phyloP scores from a whole-genome alignment of 176 grass and related monocot species.

The Rhynchospora tenuis region DNA sequence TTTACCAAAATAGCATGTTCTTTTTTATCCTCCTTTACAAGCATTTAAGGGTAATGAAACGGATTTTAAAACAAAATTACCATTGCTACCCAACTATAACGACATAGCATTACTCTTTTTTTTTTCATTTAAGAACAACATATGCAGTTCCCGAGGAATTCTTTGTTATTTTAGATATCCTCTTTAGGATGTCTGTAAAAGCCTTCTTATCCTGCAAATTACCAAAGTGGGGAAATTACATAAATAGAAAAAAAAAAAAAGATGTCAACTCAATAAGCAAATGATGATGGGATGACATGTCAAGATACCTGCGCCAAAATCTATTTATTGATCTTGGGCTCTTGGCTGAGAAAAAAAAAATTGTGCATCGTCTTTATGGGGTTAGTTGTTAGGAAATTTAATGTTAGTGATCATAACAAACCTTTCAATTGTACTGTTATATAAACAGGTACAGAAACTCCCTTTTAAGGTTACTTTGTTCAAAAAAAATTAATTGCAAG shows the following conservation, averaged over 20 bases:
- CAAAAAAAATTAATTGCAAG: neutral
- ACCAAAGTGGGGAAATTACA: neutral
- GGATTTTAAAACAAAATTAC: neutral
- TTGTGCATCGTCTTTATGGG: too few species aligned
- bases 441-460: too few species aligned
- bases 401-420: too few species aligned
- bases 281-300: neutral
- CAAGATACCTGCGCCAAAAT: neutral
- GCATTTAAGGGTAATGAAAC: neutral
- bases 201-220: conserved; percentile 45
- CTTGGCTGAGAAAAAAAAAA: neutral
- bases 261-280: neutral
- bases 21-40: too few species aligned
- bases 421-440: too few species aligned
- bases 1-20: neutral
- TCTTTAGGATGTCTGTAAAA: conserved; percentile 33
- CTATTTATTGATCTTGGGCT: neutral
- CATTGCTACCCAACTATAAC: neutral
- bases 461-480: too few species aligned
- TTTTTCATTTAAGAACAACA: conserved; percentile 30
- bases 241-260: neutral
- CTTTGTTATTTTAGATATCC: conserved; percentile 32
- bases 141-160: conserved; percentile 20
- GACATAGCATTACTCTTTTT: neutral
- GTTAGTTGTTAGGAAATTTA: too few species aligned